Base-by-base conservation (phyloP, 306 rosid genomes). In the Canavalia ensiformis region DNA sequence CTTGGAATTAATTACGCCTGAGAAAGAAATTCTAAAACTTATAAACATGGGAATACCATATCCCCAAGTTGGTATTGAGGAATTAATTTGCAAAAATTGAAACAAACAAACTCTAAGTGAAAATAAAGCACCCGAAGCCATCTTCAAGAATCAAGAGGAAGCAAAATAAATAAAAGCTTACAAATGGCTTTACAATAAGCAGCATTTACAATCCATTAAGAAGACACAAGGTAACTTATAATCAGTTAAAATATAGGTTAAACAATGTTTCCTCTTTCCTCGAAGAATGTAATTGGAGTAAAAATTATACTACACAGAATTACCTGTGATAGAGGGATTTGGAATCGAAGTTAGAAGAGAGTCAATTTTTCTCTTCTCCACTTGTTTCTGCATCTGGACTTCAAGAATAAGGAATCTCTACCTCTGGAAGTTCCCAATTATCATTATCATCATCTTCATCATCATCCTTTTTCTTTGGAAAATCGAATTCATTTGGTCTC, bases 341-440 rank as follows among this genome's bases (percentile, higher is more conserved):
- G 29, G 7, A 41, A 10, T 11, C 1, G 44, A 62, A 62, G 8
- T 68, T 45, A 42, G 25, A 70, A 49, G 62, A 46, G 60, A 46
- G 49, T 31, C 29, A 33, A 3, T 63, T 28, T 6, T 3, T 34
- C 7, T 12, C 12, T 71, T 13, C 33, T 58, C 13, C 1, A 9
- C 8, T 68, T 18, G 86, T 68, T 68, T 67, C 41, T 75, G 31
- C 8, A 42, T 28, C 18, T 73, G 44, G 49, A 31, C 45, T 46
- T 84, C 84, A 75, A 35, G 39, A 7, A 58, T 80, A 75, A 33
- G 87, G 87, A 80, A 75, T 1, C 75, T 75, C 87, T 12, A 69
- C 82, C 30, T 84, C 84, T 12, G 47, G 77, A 75, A 74, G 68
- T 7, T 75, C 88, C 88, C 85, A 84, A 31, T 75, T 75, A 75